Base-by-base conservation (phyloP, 257 asterid genomes). In the Capsicum chinense region DNA sequence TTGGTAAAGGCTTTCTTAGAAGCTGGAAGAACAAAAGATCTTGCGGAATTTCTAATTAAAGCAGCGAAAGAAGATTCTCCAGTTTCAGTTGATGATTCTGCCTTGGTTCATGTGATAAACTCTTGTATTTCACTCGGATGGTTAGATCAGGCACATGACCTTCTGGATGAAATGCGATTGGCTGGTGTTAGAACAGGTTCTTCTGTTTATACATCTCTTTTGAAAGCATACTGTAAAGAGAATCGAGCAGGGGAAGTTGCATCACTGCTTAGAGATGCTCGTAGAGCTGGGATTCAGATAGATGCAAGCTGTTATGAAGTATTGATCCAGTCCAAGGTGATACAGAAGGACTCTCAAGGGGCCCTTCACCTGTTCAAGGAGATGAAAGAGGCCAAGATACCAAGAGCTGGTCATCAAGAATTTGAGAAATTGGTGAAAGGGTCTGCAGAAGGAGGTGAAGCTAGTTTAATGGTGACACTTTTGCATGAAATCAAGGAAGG, bases 131-230 rank as follows among this genome's bases (percentile, higher is more conserved):
- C 97, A 26, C 95, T 96, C 35, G 95, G 95, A 67, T 84, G 94
- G 92, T 88, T 96, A 84, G 98, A 94, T 83, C 93, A 87, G 79
- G 99, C 98, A 26, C 96, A 96, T 42, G 98, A 96, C 89, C 91
- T 96, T 88, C 95, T 96, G 0, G 98, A 96, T 83, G 98, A 96
- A 87, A 92, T 92, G 97, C 97, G 94, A 79, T 88, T 94, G 88
- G 94, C 97, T 19, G 98, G 99, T 63, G 88, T 94, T 67, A 90
- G 89, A 88, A 88, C 93, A 9, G 89, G 92, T 82, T 91, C 99
- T 44, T 86, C 94, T n/a, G 91, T 91, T 80, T 96, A 93, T 86
- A 81, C 91, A 15, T 88, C 94, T 88, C 99, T 96, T 82, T 85
- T 96, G 85, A 91, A 91, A 89, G 97, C 97, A 80, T 96, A 92